Conservation (phyloP, 2,329 filamentous ascomycete genomes). For the Cadophora sp. region DNA sequence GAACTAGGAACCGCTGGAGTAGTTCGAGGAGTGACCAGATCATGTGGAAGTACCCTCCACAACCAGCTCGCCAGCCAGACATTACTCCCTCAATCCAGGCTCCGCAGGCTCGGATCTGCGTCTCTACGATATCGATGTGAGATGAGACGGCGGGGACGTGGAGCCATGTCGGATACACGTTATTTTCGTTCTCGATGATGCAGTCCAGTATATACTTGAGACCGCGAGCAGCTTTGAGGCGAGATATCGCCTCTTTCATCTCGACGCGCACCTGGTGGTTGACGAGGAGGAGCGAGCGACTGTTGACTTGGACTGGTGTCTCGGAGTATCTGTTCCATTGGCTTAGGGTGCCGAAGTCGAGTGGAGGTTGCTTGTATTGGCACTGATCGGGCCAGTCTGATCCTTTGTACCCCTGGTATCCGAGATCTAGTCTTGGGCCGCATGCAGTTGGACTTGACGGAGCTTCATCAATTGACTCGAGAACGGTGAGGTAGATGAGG, state of each 20-base stretch:
- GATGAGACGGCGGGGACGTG: slow-evolving; percentile 1
- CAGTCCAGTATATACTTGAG: neutral
- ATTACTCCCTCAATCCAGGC: neutral
- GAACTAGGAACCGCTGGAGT: slow-evolving; percentile 6
- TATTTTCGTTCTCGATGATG: slow-evolving; percentile 1
- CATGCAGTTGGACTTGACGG: neutral
- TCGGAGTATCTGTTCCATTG: slow-evolving; percentile 8
- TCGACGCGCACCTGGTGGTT: neutral
- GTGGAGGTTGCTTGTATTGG: neutral
- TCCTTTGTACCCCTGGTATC: neutral
- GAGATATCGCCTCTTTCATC: neutral
- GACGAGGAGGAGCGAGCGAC: neutral
- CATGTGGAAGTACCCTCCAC: neutral
- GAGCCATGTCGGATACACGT: slow-evolving; percentile 1
- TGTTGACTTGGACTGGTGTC: neutral
- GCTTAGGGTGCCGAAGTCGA: neutral
- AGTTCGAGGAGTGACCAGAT: slow-evolving; percentile 1
- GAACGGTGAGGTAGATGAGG: neutral
- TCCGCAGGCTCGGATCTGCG: neutral
- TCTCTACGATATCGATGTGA: neutral
- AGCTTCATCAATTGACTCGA: neutral
- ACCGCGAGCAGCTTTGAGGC: neutral
- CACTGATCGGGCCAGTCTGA: neutral
- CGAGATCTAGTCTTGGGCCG: neutral
- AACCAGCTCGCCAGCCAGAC: neutral